Percentiles rank a stretch among this genome's conserved stretches.
These are phyloP conservation scores for Geotrichum australiense DNA, from an alignment of 1,139 yeast genomes.

Conservation along the genomic window DNA sequence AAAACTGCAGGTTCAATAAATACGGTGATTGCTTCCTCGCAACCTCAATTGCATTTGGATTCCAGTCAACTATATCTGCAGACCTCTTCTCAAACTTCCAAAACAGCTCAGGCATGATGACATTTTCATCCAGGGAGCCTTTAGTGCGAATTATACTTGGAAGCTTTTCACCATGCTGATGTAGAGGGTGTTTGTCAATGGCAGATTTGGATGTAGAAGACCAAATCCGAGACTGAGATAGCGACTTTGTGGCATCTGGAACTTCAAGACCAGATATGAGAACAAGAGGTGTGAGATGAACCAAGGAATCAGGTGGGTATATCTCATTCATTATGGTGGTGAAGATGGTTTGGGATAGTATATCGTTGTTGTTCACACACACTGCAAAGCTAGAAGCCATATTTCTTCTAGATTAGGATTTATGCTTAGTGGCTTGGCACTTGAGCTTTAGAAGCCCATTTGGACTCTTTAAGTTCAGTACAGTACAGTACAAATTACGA, in stretches of 20 bases:
- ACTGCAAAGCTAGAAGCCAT: no score
- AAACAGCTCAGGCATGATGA: conserved; percentile 18
- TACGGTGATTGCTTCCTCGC: conserved; percentile 15
- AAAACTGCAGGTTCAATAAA: conserved; percentile 25
- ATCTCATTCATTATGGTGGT: conserved; percentile 14
- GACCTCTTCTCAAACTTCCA: conserved; percentile 15
- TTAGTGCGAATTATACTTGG: conserved; percentile 18
- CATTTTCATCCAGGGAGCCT: conserved; percentile 11
- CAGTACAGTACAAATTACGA: no score
- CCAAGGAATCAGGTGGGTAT: conserved; percentile 24
- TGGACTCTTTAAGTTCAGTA: no score
- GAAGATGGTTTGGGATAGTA: no score
- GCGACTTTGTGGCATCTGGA: conserved; percentile 9
- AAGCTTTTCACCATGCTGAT: conserved; percentile 21
- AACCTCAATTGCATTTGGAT: conserved; percentile 14
- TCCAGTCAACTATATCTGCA: conserved; percentile 12
- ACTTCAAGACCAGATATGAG: conserved; percentile 26
- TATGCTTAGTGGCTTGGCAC: no score
- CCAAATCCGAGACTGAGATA: conserved; percentile 7
- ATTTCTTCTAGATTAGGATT: no score
- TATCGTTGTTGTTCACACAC: no score
- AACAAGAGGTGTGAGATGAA: conserved; percentile 27
- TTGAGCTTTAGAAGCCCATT: no score
- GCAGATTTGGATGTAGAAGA: conserved; percentile 4
- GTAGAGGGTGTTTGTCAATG: conserved; percentile 21